phyloP scores from a whole-genome alignment of 495 filamentous ascomycete genomes.

The Penicillium pancosmium region DNA sequence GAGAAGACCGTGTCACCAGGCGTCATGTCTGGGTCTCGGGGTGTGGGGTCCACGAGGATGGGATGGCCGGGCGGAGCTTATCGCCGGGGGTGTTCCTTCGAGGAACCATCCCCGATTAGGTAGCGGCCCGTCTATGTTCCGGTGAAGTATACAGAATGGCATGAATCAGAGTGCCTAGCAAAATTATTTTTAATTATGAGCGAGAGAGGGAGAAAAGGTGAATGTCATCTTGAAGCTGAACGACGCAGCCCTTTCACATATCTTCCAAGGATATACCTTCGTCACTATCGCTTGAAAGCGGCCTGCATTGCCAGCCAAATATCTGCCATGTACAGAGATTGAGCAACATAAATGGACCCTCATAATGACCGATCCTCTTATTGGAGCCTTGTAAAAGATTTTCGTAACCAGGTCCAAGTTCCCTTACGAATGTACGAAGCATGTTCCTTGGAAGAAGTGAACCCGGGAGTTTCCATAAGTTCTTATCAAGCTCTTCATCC shows the following conservation, averaged over 20 bases:
- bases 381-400: neutral
- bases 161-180: too few relatives aligned
- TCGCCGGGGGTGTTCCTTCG: slow-evolving; percentile 12
- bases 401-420: neutral
- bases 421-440: neutral
- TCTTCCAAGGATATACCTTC: neutral
- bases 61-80: slow-evolving; percentile 8
- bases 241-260: slow-evolving; percentile 4
- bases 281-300: neutral
- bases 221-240: too few relatives aligned
- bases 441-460: neutral
- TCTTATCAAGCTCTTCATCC: neutral
- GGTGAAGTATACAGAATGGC: neutral
- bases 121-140: slow-evolving; percentile 25
- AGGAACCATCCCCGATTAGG: slow-evolving; percentile 30
- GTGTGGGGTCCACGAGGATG: slow-evolving; percentile 25
- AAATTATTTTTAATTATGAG: too few relatives aligned
- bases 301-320: neutral
- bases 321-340: neutral
- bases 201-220: too few relatives aligned
- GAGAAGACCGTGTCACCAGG: slow-evolving; percentile 20
- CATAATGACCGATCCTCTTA: neutral
- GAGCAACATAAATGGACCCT: neutral
- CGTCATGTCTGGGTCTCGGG: slow-evolving; percentile 34
- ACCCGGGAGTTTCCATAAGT: neutral